Base-by-base conservation (phyloP, 2,329 filamentous ascomycete genomes). In the Pestalotiopsis sp. region DNA sequence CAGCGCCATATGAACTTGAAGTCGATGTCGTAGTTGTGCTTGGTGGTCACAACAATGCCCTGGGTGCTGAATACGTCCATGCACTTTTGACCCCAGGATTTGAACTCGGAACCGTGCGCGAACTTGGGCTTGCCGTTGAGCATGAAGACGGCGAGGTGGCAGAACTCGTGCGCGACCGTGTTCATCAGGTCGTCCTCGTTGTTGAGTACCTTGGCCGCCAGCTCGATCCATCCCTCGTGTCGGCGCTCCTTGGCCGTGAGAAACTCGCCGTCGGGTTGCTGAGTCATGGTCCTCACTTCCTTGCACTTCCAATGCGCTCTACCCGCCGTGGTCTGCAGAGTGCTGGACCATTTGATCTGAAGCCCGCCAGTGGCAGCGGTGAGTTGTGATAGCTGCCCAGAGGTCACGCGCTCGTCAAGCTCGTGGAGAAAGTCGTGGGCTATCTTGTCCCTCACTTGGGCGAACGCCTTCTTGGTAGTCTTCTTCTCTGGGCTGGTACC, bases 141-240 rank as follows among this genome's bases (percentile, higher is more conserved):
- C 90, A 98, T 97, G 79, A 95, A 98, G 75, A 94, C 97, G 58
- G 93, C 91, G 1, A 98, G 83, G 77, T 99, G 96, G 79, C 96
- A 98, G 82, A 96, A 98, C 75, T 99, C 96, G 78, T 99, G 96
- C 0, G 95, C 94, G n/a, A 98, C 82, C 0, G 96, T 94, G 79
- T 98, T 98, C 71, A 96, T 86, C 1, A 98, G 86, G 3, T 93
- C 89, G 68, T 92, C 81, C 73, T 93, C 89, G 75, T 91, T 87
- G 77, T 94, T 90, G 70, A 98, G 94, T 61, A 98, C 91, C 78
- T 97, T 97, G 67, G 93, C 90, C 0, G 95, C 93, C 2, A 98
- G 88, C 77, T 98, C 95, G 75, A 98, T 97, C 17, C 86, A 89
- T 11, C 93, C 94, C 74, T 88, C 81, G 78, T 95, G 90, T 73